phyloP scores from a whole-genome alignment of 1,139 yeast genomes.

The Candida albicans region DNA sequence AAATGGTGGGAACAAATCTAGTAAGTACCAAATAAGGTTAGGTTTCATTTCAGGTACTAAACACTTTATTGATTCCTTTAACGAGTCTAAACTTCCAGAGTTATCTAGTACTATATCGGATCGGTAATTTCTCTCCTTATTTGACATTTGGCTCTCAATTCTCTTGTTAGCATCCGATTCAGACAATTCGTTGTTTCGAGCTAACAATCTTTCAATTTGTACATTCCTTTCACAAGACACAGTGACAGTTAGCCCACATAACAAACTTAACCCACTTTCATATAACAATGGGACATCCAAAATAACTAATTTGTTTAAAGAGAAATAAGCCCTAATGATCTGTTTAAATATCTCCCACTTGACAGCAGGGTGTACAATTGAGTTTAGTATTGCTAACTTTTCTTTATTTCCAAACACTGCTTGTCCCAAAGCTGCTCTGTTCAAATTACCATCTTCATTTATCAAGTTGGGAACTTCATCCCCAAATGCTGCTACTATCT shows the following conservation, averaged over 20 bases:
- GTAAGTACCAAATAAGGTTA: conserved; percentile 51
- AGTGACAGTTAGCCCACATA: conserved; percentile 73
- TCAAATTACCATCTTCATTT: conserved; percentile 51
- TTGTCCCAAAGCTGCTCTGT: conserved; percentile 73
- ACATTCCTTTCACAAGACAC: conserved; percentile 58
- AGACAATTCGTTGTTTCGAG: conserved; percentile 67
- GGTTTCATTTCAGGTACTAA: conserved; percentile 53
- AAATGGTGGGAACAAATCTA: conserved; percentile 61
- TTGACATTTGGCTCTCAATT: conserved; percentile 75
- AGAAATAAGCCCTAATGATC: conserved; percentile 56
- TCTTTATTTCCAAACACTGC: conserved; percentile 70
- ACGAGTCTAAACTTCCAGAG: conserved; percentile 48
- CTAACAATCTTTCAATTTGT: conserved; percentile 63
- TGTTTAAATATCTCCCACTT: conserved; percentile 63
- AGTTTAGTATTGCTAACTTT: conserved; percentile 59
- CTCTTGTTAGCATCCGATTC: conserved; percentile 69
- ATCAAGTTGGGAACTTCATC: conserved; percentile 57
- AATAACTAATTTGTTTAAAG: conserved; percentile 55
- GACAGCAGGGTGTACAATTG: conserved; percentile 89
- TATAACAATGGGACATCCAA: conserved; percentile 89
- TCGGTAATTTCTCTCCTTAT: conserved; percentile 51
- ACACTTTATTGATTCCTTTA: conserved; percentile 48
- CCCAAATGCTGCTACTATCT: conserved; percentile 61
- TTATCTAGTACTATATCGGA: conserved; percentile 76
- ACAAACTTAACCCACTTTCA: conserved; percentile 68